phyloP scores from a whole-genome alignment of 768 basidiomycete species.

The Paxillus ammoniavirescens region DNA sequence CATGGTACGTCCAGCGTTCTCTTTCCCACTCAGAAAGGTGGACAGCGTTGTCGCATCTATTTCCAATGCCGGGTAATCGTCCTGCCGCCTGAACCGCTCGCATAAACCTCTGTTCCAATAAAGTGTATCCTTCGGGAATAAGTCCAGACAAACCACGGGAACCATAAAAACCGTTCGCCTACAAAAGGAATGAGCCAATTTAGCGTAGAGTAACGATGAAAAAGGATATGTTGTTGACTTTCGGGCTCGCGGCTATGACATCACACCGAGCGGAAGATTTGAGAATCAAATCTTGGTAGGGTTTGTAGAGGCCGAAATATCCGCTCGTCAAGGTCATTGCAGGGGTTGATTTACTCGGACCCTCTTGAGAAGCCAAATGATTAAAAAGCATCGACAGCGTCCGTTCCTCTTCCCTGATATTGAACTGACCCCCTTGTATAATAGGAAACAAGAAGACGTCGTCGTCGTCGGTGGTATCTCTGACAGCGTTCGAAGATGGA shows the following conservation, averaged over 20 bases:
- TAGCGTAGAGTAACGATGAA: not conserved
- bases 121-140: slow-evolving; percentile 94
- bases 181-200: not conserved
- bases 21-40: slow-evolving; percentile 85
- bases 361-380: slow-evolving; percentile 32
- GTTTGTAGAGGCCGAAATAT: slow-evolving; percentile 85
- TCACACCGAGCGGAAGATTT: slow-evolving; percentile 56
- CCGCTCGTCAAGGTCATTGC: slow-evolving; percentile 86
- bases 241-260: slow-evolving; percentile 84
- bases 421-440: slow-evolving; percentile 88
- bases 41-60: slow-evolving; percentile 44
- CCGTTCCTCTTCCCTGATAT: slow-evolving; percentile 81
- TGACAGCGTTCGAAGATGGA: slow-evolving; percentile 1
- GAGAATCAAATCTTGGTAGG: slow-evolving; percentile 75
- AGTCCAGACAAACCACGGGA: slow-evolving; percentile 88
- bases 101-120: slow-evolving; percentile 85
- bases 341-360: slow-evolving; percentile 31
- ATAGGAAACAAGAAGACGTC: slow-evolving; percentile 72
- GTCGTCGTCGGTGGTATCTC: slow-evolving; percentile 26
- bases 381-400: slow-evolving; percentile 58
- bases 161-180: slow-evolving; percentile 97
- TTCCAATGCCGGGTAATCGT: slow-evolving; percentile 24
- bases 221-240: slow-evolving; percentile 45
- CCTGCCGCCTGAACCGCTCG: slow-evolving; percentile 51
- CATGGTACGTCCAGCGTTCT: slow-evolving; percentile 95